Percentiles rank a stretch among this genome's conserved stretches.
phyloP scores from a whole-genome alignment of 495 filamentous ascomycete species.

The Penicillium maclennaniae region DNA sequence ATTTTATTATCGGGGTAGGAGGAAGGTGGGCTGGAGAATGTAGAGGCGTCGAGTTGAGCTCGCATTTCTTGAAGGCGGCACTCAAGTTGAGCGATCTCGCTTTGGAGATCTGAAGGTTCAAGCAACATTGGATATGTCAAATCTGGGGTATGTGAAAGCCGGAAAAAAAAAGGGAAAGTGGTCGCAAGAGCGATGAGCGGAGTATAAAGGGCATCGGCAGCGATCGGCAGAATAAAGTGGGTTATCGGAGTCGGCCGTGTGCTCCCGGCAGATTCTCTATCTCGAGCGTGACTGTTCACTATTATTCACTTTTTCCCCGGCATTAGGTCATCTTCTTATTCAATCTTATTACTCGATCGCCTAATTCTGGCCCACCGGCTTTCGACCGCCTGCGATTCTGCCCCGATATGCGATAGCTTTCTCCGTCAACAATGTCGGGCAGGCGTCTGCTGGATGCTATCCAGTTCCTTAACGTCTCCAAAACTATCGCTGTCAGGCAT shows the following conservation, averaged over 20 bases:
- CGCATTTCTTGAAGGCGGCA: slow-evolving; percentile 23
- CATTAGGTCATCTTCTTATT: slow-evolving; percentile 8
- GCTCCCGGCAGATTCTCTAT: slow-evolving; percentile 23
- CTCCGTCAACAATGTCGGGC: slow-evolving; percentile 54
- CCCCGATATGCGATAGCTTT: slow-evolving; percentile 9
- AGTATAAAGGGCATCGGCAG: neutral
- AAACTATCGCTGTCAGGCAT: slow-evolving; percentile 75
- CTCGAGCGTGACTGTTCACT: slow-evolving; percentile 1
- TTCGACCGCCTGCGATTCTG: slow-evolving; percentile 7
- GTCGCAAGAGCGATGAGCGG: slow-evolving; percentile 3
- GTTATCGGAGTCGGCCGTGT: slow-evolving; percentile 16
- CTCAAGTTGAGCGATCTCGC: slow-evolving; percentile 22
- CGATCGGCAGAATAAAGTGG: slow-evolving; percentile 14
- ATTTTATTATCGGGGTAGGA: slow-evolving; percentile 20
- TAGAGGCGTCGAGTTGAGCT: slow-evolving; percentile 16
- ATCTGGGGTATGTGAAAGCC: slow-evolving; percentile 1
- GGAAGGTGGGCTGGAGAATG: slow-evolving; percentile 21
- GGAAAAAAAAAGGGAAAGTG: slow-evolving; percentile 5
- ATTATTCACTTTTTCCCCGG: slow-evolving; percentile 4
- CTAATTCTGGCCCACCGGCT: neutral
- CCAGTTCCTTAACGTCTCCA: slow-evolving; percentile 72
- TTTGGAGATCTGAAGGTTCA: slow-evolving; percentile 12
- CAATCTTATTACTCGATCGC: slow-evolving; percentile 16
- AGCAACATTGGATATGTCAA: slow-evolving; percentile 13
- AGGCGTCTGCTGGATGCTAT: slow-evolving; percentile 74